Conservation (phyloP, 495 filamentous ascomycete genomes). For the Aspergillus ellipticus region DNA sequence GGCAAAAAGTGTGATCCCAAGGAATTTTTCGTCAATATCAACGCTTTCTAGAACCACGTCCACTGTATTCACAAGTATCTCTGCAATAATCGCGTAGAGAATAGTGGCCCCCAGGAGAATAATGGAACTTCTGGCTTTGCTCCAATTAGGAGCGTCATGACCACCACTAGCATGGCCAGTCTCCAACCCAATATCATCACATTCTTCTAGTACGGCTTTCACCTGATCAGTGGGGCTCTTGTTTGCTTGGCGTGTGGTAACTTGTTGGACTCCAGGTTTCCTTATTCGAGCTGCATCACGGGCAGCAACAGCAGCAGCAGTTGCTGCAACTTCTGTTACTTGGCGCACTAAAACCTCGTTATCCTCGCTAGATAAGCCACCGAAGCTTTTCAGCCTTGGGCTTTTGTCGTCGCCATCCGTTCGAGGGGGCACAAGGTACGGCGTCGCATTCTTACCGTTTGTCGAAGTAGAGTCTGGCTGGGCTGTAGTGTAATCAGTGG, state of each 20-base stretch:
- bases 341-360: constrained; percentile 76
- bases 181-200: constrained; percentile 41
- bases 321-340: constrained; percentile 88
- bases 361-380: constrained; percentile 65
- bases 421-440: constrained; percentile 67
- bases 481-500: constrained; percentile 43
- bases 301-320: constrained; percentile 82
- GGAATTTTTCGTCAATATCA: constrained; percentile 94
- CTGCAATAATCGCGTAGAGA: constrained; percentile 91
- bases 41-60: constrained; percentile 88
- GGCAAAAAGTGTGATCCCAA: constrained; percentile 95
- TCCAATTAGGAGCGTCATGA: constrained; percentile 98
- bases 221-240: constrained; percentile 27
- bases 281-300: constrained; percentile 64
- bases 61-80: constrained; percentile 94
- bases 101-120: constrained; percentile 88
- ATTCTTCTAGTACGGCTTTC: constrained; percentile 31
- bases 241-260: constrained; percentile 24
- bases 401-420: constrained; percentile 17
- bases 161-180: constrained; percentile 56
- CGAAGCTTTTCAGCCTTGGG: constrained; percentile 42
- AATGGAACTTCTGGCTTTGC: constrained; percentile 79
- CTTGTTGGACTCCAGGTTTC: constrained; percentile 40
- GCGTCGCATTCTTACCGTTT: constrained; percentile 38
- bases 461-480: constrained; percentile 20